Evolutionary conservation across 306 rosid species (phyloP).

Genomic region (Dryas octopetala): DNA sequence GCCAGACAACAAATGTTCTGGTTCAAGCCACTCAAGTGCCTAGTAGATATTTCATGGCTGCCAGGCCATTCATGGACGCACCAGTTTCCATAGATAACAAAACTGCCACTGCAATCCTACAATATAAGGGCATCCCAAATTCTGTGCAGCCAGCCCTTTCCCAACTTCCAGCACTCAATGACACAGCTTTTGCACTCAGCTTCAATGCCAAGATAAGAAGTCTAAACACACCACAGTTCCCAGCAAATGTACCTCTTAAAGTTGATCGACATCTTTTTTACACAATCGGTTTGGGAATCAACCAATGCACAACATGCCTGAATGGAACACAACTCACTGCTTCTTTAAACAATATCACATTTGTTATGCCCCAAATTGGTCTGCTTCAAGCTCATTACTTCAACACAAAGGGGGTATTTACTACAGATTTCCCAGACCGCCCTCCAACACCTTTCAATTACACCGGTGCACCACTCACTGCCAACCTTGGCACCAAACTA

Average conservation of each 20-base stretch:
- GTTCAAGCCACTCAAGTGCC: conserved; percentile 28
- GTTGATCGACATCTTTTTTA: conserved; percentile 31
- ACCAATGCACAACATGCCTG: conserved; percentile 29
- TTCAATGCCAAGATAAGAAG: conserved; percentile 21
- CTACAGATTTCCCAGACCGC: conserved; percentile 36
- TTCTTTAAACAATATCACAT: conserved; percentile 37
- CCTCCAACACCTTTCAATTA: conserved; percentile 36
- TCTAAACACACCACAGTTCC: conserved; percentile 31
- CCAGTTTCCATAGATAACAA: conserved; percentile 34
- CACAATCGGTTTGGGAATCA: conserved; percentile 31
- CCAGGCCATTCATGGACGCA: conserved; percentile 36
- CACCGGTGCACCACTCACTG: conserved; percentile 35
- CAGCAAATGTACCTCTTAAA: conserved; percentile 33
- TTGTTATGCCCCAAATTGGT: conserved; percentile 33
- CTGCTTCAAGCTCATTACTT: conserved; percentile 45
- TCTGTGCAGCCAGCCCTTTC: conserved; percentile 24
- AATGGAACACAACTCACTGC: conserved; percentile 35
- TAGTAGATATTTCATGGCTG: conserved; percentile 31
- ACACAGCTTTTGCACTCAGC: conserved; percentile 26
- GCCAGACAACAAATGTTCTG: conserved; percentile 41
- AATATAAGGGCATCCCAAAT: conserved; percentile 36
- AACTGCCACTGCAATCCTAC: conserved; percentile 30
- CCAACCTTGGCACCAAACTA: conserved; percentile 29
- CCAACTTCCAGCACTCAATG: conserved; percentile 30
- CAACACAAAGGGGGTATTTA: conserved; percentile 33